Percentiles rank a stretch among this genome's conserved stretches.
These are phyloP conservation scores for Nicotiana paniculata DNA, from an alignment of 257 asterid genomes.

Conservation along the genomic window DNA sequence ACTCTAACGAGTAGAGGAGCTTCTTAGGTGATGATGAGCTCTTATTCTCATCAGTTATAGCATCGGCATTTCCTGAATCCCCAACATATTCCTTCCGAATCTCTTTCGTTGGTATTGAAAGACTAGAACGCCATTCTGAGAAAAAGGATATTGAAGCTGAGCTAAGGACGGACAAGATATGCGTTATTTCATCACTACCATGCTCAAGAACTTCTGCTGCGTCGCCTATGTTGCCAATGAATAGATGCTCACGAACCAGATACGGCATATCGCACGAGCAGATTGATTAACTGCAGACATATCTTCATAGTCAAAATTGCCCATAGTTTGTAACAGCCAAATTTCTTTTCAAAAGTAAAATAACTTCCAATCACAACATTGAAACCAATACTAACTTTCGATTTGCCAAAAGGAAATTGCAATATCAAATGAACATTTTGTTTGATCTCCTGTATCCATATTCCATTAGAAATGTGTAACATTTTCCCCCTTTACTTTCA, in stretches of 20 bases:
- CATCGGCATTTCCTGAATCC: slow-evolving; percentile 42
- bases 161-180: slow-evolving; percentile 72
- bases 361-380: neutral
- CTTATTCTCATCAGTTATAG: slow-evolving; percentile 36
- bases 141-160: slow-evolving; percentile 84
- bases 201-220: slow-evolving; percentile 91
- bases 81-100: slow-evolving; percentile 71
- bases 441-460: neutral
- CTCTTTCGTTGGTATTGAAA: slow-evolving; percentile 66
- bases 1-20: slow-evolving; percentile 69
- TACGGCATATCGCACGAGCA: slow-evolving; percentile 58
- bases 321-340: neutral
- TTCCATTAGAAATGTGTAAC: neutral
- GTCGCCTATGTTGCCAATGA: slow-evolving; percentile 75
- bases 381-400: neutral
- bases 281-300: slow-evolving; percentile 2
- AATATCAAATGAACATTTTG: neutral
- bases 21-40: slow-evolving; percentile 62
- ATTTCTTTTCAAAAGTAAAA: neutral
- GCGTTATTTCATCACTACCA: slow-evolving; percentile 71
- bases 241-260: slow-evolving; percentile 76
- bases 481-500: neutral
- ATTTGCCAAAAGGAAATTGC: neutral
- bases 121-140: slow-evolving; percentile 78
- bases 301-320: neutral